Evolutionary conservation across 192 early-diverging fungal genomes (phyloP), one percentile per base, ranked within the genome.

Genomic region (Jimgerdemannia lactiflua): DNA sequence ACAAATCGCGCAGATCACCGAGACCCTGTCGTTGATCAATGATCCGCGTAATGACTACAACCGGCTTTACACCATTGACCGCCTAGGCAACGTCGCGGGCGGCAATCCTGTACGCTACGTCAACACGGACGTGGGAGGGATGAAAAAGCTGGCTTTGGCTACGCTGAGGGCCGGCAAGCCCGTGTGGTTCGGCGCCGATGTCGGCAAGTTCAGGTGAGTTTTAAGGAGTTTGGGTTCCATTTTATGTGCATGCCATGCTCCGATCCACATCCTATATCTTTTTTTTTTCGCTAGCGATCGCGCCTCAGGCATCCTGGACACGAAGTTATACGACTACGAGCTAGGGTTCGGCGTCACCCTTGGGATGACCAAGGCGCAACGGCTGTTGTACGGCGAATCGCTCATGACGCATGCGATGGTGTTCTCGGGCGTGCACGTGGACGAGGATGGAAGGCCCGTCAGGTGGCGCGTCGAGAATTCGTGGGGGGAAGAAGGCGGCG

Each of bases 351-450:
- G 88, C 73, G 71, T 92, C 70, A 82, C 74, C 11, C 87, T 92
- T 69, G 78, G 80, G 0, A 70, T 89, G 79, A 87, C 79, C 72
- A 94, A 94, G 79, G 91, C 84, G 19, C 82, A 94, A 73, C 86
- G 93, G 19, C 77, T 94, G 72, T 75, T 91, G 75, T 90, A 91
- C 70, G 89, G 89, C 67, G 92, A 94, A 70, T 89, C 87, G 70
- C 42, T 86, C 71, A 94, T 94, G 91, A 94, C 93, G 9, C 93
- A 94, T 67, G 92, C 92, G 8, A 94, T 94, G 93, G 86, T 92
- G 14, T 90, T 93, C 74, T 92, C 91, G 0, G 93, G 92, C 66
- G 92, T 92, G 18, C 92, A 94, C 75, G 59, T 89, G 64, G 85
- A 87, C 71, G 88, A 89, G 77, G 75, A 85, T 70, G 91, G 79